Conservation (phyloP, 306 rosid genomes). For the Fragaria iinumae region DNA sequence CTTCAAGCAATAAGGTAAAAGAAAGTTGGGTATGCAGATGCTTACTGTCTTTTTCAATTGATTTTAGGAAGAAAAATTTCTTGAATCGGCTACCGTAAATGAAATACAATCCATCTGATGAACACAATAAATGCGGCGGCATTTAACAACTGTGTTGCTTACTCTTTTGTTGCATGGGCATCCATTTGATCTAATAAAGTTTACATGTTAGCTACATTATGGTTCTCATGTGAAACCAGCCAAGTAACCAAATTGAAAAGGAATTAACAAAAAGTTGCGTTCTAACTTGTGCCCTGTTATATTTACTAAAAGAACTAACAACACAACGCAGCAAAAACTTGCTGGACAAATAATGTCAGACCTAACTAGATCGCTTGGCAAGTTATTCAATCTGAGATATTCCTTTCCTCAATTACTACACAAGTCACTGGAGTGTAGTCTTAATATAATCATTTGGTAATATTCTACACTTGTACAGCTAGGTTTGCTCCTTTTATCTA, state of each 20-base stretch:
- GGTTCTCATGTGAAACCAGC: conserved; percentile 18
- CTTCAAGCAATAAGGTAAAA: not conserved
- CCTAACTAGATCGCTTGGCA: conserved; percentile 2
- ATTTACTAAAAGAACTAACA: conserved; percentile 8
- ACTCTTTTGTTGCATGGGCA: conserved; percentile 21
- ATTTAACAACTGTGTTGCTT: not conserved
- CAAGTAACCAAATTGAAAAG: not conserved
- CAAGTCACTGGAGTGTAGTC: not conserved
- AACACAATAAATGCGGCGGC: conserved; percentile 1
- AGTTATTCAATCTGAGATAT: conserved; percentile 5
- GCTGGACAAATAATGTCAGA: conserved; percentile 10
- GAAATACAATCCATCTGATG: not conserved
- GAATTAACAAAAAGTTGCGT: not conserved
- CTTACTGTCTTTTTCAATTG: no score
- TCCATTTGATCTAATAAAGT: conserved; percentile 4
- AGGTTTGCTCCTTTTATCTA: not conserved
- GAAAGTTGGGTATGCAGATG: not conserved
- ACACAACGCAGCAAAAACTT: conserved; percentile 21
- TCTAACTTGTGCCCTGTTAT: conserved; percentile 3
- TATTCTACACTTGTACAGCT: conserved; percentile 3
- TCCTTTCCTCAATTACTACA: not conserved
- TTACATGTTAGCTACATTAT: conserved; percentile 12
- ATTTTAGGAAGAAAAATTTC: no score
- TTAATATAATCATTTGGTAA: not conserved
- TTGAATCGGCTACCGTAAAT: no score